phyloP scores from a whole-genome alignment of 106 monocot species.

The Platanthera zijinensis region DNA sequence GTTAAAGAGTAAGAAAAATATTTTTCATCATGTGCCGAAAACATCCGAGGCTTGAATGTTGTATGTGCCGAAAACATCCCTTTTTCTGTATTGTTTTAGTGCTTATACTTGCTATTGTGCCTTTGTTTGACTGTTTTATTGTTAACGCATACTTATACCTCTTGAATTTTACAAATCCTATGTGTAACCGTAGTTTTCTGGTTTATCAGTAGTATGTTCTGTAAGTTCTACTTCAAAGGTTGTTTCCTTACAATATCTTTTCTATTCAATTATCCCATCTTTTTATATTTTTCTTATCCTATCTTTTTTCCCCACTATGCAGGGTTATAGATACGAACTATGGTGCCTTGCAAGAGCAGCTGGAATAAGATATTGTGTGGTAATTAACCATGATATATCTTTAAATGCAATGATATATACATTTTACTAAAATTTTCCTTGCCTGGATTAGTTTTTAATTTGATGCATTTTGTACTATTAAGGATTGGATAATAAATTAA shows the following conservation, averaged over 20 bases:
- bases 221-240: not conserved
- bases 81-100: not conserved
- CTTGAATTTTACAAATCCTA: not conserved
- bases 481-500: not conserved
- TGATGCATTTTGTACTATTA: not conserved
- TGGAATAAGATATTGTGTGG: conserved; percentile 98
- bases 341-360: conserved; percentile 98
- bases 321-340: conserved; percentile 98
- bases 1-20: too few relatives aligned
- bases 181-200: not conserved
- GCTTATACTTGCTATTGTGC: not conserved
- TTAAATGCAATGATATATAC: not conserved
- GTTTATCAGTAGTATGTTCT: not conserved
- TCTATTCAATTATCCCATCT: not conserved
- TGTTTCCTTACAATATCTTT: not conserved
- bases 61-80: not conserved
- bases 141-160: not conserved
- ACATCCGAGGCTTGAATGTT: not conserved
- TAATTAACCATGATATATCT: conserved; percentile 17
- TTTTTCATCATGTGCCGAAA: not conserved
- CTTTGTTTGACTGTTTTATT: not conserved
- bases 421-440: not conserved
- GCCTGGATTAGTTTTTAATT: not conserved
- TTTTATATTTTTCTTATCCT: not conserved
- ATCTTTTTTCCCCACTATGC: conserved; percentile 9